phyloP scores from a whole-genome alignment of 495 filamentous ascomycete genomes.

The Hyaloscypha hepaticicola region DNA sequence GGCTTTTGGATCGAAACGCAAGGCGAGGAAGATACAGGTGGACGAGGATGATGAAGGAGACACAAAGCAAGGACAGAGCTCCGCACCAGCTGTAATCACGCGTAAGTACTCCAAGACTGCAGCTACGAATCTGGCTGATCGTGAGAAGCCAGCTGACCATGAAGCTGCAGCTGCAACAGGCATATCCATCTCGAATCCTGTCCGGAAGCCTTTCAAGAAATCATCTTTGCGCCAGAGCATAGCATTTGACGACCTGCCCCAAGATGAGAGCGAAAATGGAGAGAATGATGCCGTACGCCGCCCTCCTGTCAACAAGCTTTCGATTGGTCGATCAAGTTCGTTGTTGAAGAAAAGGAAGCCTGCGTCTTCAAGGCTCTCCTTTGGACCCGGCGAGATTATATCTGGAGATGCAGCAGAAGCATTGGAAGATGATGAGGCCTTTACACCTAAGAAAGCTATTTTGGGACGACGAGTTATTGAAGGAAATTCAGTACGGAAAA shows the following conservation, averaged over 20 bases:
- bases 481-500: slow-evolving; percentile 63
- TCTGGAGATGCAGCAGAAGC: slow-evolving; percentile 49
- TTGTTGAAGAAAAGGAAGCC: slow-evolving; percentile 61
- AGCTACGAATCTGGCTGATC: slow-evolving; percentile 29
- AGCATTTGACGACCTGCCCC: slow-evolving; percentile 39
- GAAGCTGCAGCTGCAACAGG: slow-evolving; percentile 12
- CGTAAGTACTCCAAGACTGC: slow-evolving; percentile 23
- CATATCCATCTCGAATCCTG: slow-evolving; percentile 10
- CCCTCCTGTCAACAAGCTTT: slow-evolving; percentile 39
- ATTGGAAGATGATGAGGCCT: slow-evolving; percentile 51
- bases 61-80: not conserved
- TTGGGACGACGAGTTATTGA: slow-evolving; percentile 71
- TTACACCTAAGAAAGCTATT: slow-evolving; percentile 66
- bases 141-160: slow-evolving; percentile 27
- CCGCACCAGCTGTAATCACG: slow-evolving; percentile 10
- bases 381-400: slow-evolving; percentile 61
- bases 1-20: slow-evolving; percentile 65
- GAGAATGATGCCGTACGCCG: slow-evolving; percentile 15
- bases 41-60: slow-evolving; percentile 55
- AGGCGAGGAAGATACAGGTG: slow-evolving; percentile 70
- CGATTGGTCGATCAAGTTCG: slow-evolving; percentile 39
- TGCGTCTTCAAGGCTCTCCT: slow-evolving; percentile 69
- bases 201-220: slow-evolving; percentile 45
- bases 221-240: slow-evolving; percentile 51
- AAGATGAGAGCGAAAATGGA: slow-evolving; percentile 27